Conservation (phyloP, 768 basidiomycete genomes). For the Dentipellis sp. region DNA sequence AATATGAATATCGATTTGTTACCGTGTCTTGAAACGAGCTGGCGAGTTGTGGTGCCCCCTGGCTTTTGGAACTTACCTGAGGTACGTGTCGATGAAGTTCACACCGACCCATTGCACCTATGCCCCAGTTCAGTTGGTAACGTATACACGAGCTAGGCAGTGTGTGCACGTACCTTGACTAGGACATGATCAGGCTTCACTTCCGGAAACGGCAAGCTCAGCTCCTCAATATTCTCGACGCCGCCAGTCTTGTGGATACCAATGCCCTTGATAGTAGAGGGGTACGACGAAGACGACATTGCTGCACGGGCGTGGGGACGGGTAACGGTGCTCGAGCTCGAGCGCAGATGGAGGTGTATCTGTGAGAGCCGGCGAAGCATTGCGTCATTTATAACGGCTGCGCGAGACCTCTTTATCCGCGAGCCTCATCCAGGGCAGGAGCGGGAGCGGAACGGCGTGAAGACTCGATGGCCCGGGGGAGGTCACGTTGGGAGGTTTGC, state of each 20-base stretch:
- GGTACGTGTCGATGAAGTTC: conserved; percentile 86
- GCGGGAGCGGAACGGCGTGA: too few relatives aligned
- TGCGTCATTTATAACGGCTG: neutral
- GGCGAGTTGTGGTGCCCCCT: conserved; percentile 9
- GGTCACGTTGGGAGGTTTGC: too few relatives aligned
- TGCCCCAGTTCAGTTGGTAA: neutral
- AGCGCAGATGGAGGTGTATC: neutral
- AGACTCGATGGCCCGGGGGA: too few relatives aligned
- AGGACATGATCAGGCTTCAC: conserved; percentile 52
- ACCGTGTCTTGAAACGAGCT: neutral
- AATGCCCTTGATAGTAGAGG: conserved; percentile 59
- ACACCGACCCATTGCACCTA: conserved; percentile 71
- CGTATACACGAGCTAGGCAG: neutral
- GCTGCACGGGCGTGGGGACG: neutral
- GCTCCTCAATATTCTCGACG: conserved; percentile 67
- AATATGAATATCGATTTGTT: neutral
- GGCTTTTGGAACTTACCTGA: conserved; percentile 35
- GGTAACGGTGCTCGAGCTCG: too few relatives aligned
- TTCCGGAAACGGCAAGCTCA: conserved; percentile 56
- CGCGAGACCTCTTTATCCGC: too few relatives aligned
- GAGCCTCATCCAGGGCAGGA: too few relatives aligned
- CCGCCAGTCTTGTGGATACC: conserved; percentile 68
- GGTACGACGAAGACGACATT: conserved; percentile 36
- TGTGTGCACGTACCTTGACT: conserved; percentile 26
- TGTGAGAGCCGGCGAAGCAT: neutral